Evolutionary conservation across 345 rosid species (phyloP).

Genomic region (Salix koriyanagi): DNA sequence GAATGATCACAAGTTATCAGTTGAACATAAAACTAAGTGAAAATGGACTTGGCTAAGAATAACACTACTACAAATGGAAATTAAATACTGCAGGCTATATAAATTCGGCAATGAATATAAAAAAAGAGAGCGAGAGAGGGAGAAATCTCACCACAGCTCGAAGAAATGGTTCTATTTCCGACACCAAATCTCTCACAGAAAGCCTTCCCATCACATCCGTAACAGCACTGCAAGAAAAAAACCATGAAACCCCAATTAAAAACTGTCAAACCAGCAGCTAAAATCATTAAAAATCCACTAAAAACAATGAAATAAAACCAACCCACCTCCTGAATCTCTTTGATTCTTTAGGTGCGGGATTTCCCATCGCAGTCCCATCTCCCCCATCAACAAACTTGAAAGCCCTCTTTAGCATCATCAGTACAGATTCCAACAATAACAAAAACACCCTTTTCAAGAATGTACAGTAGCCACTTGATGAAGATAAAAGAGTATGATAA

Average conservation of each 20-base stretch:
- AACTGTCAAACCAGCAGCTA: neutral
- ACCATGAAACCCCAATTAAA: neutral
- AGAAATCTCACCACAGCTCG: slow-evolving; percentile 40
- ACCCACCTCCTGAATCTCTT: slow-evolving; percentile 33
- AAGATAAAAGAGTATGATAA: neutral
- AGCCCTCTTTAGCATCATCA: slow-evolving; percentile 34
- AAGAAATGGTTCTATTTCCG: slow-evolving; percentile 43
- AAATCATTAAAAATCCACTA: slow-evolving; percentile 7
- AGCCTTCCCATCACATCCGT: slow-evolving; percentile 34
- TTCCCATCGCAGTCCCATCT: slow-evolving; percentile 12
- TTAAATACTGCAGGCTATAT: neutral
- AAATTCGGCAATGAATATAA: neutral
- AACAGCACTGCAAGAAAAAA: slow-evolving; percentile 37
- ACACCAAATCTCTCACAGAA: slow-evolving; percentile 25
- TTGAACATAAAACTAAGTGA: neutral
- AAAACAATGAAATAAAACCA: neutral
- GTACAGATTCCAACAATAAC: neutral
- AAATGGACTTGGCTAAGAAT: neutral
- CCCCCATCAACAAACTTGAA: slow-evolving; percentile 25
- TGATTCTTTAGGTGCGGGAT: slow-evolving; percentile 11
- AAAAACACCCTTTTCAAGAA: neutral
- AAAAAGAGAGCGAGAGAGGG: neutral
- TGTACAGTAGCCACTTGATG: neutral
- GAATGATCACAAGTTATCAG: neutral
- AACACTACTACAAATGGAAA: neutral